Evolutionary conservation across 1,284 basidiomycete species (phyloP).

Genomic region (Afroboletus lepidellus): DNA sequence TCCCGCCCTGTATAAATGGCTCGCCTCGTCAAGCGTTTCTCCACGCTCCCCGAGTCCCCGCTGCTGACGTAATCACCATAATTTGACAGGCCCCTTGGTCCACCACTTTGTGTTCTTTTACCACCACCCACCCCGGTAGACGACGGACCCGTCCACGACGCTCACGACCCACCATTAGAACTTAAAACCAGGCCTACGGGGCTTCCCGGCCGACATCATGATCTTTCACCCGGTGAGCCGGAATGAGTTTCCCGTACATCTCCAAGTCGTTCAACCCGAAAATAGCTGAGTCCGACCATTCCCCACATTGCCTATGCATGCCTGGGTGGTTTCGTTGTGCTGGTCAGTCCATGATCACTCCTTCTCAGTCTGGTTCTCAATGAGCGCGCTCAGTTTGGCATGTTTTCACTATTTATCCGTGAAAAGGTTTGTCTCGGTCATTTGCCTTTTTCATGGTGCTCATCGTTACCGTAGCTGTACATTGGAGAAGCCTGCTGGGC

Average conservation of each 20-base stretch:
- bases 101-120: not conserved
- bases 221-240: slow-evolving; percentile 30
- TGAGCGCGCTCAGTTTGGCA: slow-evolving; percentile 68
- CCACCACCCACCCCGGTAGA: slow-evolving; percentile 3
- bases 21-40: not conserved
- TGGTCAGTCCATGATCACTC: slow-evolving; percentile 46
- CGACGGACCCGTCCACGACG: slow-evolving; percentile 3
- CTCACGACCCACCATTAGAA: slow-evolving; percentile 1
- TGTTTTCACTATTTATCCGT: slow-evolving; percentile 91
- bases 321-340: slow-evolving; percentile 79
- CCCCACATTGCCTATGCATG: slow-evolving; percentile 81
- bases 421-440: slow-evolving; percentile 59
- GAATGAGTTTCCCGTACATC: not conserved
- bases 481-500: slow-evolving; percentile 97
- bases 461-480: slow-evolving; percentile 59
- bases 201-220: slow-evolving; percentile 22
- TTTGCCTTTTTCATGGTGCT: slow-evolving; percentile 4
- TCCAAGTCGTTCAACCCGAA: slow-evolving; percentile 1
- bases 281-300: slow-evolving; percentile 65
- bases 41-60: not conserved
- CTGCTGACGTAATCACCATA: slow-evolving; percentile 18
- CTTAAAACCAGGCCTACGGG: not conserved
- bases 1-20: slow-evolving; percentile 7
- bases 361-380: not conserved
- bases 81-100: slow-evolving; percentile 2